These are phyloP conservation scores for Cynanchum wilfordii DNA, from an alignment of 257 asterid genomes.

Conservation along the genomic window DNA sequence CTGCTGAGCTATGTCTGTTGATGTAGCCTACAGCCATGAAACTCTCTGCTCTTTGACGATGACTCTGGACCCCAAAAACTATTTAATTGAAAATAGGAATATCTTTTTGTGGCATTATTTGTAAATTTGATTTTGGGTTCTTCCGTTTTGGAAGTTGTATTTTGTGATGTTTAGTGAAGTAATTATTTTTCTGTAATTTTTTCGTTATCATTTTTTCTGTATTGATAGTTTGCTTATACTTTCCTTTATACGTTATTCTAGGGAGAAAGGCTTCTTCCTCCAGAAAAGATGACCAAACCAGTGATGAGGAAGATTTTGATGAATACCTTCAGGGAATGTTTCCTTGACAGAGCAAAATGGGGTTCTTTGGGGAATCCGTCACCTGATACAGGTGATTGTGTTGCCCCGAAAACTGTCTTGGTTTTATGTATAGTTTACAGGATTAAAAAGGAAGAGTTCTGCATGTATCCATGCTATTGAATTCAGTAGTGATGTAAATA, in stretches of 20 bases:
- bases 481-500: neutral
- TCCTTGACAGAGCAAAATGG: conserved; percentile 41
- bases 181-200: neutral
- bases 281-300: conserved; percentile 21
- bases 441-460: neutral
- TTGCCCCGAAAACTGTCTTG: neutral
- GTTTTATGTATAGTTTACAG: neutral
- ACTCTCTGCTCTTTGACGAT: neutral
- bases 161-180: neutral
- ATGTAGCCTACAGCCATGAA: neutral
- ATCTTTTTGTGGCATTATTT: neutral
- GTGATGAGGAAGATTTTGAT: conserved; percentile 69
- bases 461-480: neutral
- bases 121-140: neutral
- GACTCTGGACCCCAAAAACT: neutral
- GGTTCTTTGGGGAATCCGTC: neutral
- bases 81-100: neutral
- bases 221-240: neutral
- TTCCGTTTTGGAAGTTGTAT: neutral
- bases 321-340: conserved; percentile 92
- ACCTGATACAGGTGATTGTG: neutral
- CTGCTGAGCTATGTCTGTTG: neutral
- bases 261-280: conserved; percentile 50
- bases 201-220: neutral
- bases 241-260: conserved; percentile 17